phyloP scores from a whole-genome alignment of 768 basidiomycete species.

The Collybia sordida region DNA sequence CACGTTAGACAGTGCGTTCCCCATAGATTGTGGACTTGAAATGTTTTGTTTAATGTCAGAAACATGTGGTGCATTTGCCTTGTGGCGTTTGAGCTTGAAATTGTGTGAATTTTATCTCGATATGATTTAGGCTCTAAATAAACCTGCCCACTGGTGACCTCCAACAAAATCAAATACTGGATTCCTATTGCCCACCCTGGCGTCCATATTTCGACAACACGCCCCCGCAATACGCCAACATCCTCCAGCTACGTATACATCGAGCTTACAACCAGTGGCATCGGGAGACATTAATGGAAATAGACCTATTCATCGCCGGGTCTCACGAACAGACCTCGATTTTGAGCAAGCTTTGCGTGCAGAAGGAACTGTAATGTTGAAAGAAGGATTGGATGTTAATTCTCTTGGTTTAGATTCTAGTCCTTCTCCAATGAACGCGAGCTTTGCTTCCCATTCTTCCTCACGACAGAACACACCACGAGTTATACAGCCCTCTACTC shows the following conservation, averaged over 20 bases:
- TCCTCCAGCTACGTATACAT: constrained; percentile 46
- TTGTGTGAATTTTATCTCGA: neutral
- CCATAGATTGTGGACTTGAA: constrained; percentile 11
- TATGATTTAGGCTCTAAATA: neutral
- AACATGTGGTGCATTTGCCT: neutral
- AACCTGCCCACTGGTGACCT: constrained; percentile 13
- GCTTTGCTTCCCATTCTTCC: constrained; percentile 41
- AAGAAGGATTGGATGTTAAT: constrained; percentile 71
- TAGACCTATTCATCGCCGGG: constrained; percentile 44
- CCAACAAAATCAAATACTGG: constrained; percentile 4
- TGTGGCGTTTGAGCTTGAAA: neutral
- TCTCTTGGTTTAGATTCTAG: constrained; percentile 55
- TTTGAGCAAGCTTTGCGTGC: constrained; percentile 75
- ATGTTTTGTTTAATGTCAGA: constrained; percentile 13
- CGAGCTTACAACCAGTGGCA: constrained; percentile 56
- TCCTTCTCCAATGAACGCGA: constrained; percentile 37
- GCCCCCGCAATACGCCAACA: constrained; percentile 38
- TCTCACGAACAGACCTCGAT: constrained; percentile 75
- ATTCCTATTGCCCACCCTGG: constrained; percentile 48
- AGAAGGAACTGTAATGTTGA: constrained; percentile 67
- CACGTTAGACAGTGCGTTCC: constrained; percentile 1
- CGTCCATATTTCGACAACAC: constrained; percentile 61
- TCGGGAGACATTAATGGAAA: constrained; percentile 45
- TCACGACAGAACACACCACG: constrained; percentile 34
- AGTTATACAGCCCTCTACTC: constrained; percentile 52